Evolutionary conservation across 768 basidiomycete species (phyloP).

Genomic region (Rhodotorula paludigena): DNA sequence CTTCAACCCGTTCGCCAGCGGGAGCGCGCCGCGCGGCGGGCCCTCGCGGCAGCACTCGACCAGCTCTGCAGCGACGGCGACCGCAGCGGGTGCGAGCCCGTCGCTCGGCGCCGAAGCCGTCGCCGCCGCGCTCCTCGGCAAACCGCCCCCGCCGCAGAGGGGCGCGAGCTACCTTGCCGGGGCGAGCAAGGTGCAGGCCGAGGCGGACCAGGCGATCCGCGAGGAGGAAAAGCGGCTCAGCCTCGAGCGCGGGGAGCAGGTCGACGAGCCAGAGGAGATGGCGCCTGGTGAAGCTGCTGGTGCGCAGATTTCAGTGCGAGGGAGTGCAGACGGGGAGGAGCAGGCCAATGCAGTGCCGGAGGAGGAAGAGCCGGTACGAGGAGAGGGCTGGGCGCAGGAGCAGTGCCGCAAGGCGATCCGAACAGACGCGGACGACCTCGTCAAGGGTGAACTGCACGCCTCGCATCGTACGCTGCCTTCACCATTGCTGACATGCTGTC

Average conservation of each 20-base stretch:
- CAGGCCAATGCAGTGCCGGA: not conserved
- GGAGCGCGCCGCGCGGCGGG: not conserved
- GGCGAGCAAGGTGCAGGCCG: conserved; percentile 11
- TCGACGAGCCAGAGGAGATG: not conserved
- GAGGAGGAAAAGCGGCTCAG: not conserved
- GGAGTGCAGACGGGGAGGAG: not conserved
- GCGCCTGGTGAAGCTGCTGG: not conserved
- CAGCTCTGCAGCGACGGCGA: not conserved
- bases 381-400: not conserved
- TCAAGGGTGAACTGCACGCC: conserved; percentile 63
- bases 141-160: not conserved
- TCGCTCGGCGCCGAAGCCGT: conserved; percentile 13
- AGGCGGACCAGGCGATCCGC: not conserved
- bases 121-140: conserved; percentile 6
- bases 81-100: not conserved
- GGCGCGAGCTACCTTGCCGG: conserved; percentile 11
- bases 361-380: not conserved
- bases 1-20: conserved; percentile 9
- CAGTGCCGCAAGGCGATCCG: conserved; percentile 53
- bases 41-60: conserved; percentile 1
- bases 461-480: no score
- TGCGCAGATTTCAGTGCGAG: no score
- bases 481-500: conserved; percentile 29
- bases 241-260: not conserved
- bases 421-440: conserved; percentile 66